phyloP scores from a whole-genome alignment of 2,329 filamentous ascomycete genomes.

The Apiospora phragmitis region DNA sequence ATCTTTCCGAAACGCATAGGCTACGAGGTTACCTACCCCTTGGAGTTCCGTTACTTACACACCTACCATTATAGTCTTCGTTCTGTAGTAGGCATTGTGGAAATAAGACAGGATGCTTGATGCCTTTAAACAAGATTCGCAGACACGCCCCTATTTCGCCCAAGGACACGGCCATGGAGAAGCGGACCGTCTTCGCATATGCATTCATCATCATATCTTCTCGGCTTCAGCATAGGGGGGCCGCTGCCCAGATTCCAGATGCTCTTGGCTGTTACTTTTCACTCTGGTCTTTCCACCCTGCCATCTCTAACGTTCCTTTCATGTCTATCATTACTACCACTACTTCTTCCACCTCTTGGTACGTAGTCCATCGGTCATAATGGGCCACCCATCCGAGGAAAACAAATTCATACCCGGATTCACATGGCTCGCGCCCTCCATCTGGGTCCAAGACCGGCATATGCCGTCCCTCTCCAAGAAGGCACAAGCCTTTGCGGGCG shows the following conservation, averaged over 20 bases:
- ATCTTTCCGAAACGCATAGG: background rate
- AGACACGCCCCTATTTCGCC: background rate
- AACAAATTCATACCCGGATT: constrained; percentile 38
- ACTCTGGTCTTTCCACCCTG: background rate
- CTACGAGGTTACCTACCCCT: background rate
- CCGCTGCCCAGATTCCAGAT: background rate
- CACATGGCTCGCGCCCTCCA: constrained; percentile 34
- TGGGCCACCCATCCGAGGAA: background rate
- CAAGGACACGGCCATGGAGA: background rate
- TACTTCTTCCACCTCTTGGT: background rate
- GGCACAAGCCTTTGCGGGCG: background rate
- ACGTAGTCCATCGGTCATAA: background rate
- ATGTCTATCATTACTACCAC: background rate
- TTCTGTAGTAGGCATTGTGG: background rate
- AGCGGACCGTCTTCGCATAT: background rate
- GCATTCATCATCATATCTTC: background rate
- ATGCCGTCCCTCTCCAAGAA: background rate
- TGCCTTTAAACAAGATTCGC: background rate
- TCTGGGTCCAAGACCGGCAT: constrained; percentile 27
- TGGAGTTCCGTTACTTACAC: background rate
- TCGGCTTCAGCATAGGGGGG: background rate
- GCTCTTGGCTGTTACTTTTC: background rate
- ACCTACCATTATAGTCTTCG: background rate
- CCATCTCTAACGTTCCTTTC: background rate
- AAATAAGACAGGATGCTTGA: background rate